Evolutionary conservation across 169 alveolate species (phyloP), one percentile per base, ranked within the genome.

Genomic region (Eimeria falciformis): DNA sequence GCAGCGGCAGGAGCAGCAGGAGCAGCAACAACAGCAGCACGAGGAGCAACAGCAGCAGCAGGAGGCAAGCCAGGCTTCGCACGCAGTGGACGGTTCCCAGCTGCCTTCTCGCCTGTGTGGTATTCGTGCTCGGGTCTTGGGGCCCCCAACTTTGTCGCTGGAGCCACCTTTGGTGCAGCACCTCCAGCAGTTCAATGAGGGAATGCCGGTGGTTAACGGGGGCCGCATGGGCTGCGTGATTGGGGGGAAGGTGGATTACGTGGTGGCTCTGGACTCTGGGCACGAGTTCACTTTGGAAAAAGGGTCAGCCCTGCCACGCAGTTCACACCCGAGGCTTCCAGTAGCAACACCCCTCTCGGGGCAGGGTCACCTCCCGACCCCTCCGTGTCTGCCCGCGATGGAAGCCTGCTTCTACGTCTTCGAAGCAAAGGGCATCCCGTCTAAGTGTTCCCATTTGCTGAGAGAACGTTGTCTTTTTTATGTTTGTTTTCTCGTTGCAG

Each of bases 161-260:
- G 23, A 7, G 27, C 90, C 90, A 23, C 90, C 90, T 12, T 58
- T 58, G 40, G 40, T 82, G 62, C 56, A 68, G 78, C 78, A 66
- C 40, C 90, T 82, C 46, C 79, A 82, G 75, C 77, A 66, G 33
- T 82, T 56, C 62, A 68, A 82, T n/a, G 90, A 25, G 14, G 90
- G 90, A 7, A 53, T 68, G 40, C 43, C 78, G 7, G 90, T 82
- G 18, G 43, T 82, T 23, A 53, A 29, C 25, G 78, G 40, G 17
- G 90, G 90, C 17, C 56, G 68, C 43, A 21, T 82, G 18, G 90
- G 90, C 17, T 50, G 69, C 37, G 62, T 82, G 27, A 17, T 82
- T 43, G 65, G 65, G 68, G 37, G 90, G 56, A 58, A 82, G 11
- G 78, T 82, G 45, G 90, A 82, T 45, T 82, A 82, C 78, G 77